phyloP scores from a whole-genome alignment of 768 basidiomycete species.

The Lanmaoa pseudosensibilis region DNA sequence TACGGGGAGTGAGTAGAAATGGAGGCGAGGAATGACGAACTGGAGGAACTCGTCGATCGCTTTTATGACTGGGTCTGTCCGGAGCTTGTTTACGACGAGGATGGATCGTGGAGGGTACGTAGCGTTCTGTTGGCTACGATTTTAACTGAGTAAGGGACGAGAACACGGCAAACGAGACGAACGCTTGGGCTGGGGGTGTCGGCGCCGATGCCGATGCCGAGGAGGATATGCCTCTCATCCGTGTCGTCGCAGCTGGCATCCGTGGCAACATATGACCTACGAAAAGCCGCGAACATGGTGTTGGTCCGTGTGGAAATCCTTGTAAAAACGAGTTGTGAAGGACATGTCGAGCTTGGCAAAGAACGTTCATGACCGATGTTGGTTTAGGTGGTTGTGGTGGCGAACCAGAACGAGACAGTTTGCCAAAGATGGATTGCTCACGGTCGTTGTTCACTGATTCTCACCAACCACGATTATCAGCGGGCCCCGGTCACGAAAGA shows the following conservation, averaged over 20 bases:
- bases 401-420: background rate
- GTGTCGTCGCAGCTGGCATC: background rate
- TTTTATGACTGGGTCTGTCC: conserved; percentile 73
- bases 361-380: conserved; percentile 17
- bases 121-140: conserved; percentile 24
- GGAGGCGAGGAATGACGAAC: conserved; percentile 39
- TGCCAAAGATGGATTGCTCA: conserved; percentile 16
- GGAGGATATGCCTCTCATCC: conserved; percentile 16
- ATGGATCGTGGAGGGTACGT: conserved; percentile 56
- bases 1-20: background rate
- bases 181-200: conserved; percentile 15
- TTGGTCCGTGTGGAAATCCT: conserved; percentile 1
- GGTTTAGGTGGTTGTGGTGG: background rate
- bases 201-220: conserved; percentile 1
- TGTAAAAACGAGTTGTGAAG: conserved; percentile 25
- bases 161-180: conserved; percentile 14
- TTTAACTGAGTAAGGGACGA: conserved; percentile 26
- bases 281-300: conserved; percentile 4
- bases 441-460: background rate
- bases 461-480: conserved; percentile 5
- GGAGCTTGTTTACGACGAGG: conserved; percentile 77
- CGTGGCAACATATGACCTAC: background rate
- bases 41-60: conserved; percentile 73
- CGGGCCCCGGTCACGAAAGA: background rate
- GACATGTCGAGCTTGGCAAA: conserved; percentile 20